Conservation (phyloP, 2,329 filamentous ascomycete genomes). For the Magnaporthiopsis poae region DNA sequence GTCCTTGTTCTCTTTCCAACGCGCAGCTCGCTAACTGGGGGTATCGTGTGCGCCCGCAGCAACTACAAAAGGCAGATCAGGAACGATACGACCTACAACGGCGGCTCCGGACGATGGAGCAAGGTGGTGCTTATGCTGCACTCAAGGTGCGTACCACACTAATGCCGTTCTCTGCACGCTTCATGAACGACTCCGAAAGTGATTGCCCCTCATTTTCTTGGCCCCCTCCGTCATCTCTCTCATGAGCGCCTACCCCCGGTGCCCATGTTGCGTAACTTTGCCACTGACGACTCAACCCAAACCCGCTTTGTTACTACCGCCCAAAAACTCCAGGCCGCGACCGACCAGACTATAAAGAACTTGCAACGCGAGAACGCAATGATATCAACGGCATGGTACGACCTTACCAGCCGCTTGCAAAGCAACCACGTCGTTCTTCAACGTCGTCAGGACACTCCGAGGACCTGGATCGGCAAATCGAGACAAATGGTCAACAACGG, state of each 20-base stretch:
- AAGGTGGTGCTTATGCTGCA: constrained; percentile 37
- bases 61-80: constrained; percentile 49
- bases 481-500: constrained; percentile 60
- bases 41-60: constrained; percentile 29
- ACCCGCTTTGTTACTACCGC: not conserved
- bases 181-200: constrained; percentile 1
- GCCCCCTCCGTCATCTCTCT: not conserved
- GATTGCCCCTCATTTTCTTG: not conserved
- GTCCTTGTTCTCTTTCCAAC: not conserved
- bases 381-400: constrained; percentile 79
- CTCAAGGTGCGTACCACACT: constrained; percentile 40
- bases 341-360: constrained; percentile 52
- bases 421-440: constrained; percentile 75
- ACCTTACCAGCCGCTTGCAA: constrained; percentile 66
- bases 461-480: constrained; percentile 79
- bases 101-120: constrained; percentile 42
- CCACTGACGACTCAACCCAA: not conserved
- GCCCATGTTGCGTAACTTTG: not conserved
- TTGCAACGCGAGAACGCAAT: constrained; percentile 69
- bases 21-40: not conserved
- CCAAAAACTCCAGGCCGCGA: constrained; percentile 30
- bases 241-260: not conserved
- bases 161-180: constrained; percentile 5
- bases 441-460: constrained; percentile 61
- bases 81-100: constrained; percentile 47